Evolutionary conservation across 139 green algal species (phyloP), one percentile per base, ranked within the genome.

Genomic region (Coelastrella sp.): DNA sequence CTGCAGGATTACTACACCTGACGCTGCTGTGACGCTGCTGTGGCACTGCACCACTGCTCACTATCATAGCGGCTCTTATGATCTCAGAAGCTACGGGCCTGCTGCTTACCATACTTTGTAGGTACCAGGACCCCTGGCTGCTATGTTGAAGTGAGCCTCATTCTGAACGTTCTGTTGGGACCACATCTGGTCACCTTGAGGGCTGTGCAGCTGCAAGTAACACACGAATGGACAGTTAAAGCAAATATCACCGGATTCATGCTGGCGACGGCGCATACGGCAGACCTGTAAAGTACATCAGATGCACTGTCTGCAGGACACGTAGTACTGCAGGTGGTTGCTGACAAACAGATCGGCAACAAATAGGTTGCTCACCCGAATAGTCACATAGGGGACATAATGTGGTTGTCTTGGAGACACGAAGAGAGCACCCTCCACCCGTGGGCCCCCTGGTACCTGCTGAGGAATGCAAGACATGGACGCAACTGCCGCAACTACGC

Each of bases 111-210:
- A 95, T 73, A 94, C 84, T 89, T 93, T 92, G 85, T 95, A 95
- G 7, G 61, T 90, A n/a, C 93, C 93, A 7, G 93, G 92, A 11
- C 93, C 93, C 8, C 84, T 89, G 0, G 93, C 93, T 25, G 90
- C 89, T 49, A 95, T 86, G 59, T 95, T 95, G 84, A 95, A 94
- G 88, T 95, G 93, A 0, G 93, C 83, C 60, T 95, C 93, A 5
- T 81, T 82, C 73, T 94, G 92, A 20, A 95, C 84, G 35, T 95
- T 92, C 79, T 82, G 24, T 84, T 93, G 86, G 59, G 93, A 88
- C 93, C 93, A 95, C 57, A 95, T 86, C 91, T 93, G 92, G 10
- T 93, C 91, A 20, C 91, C 91, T 4, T 81, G 79, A 1, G 92
- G 91, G 58, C 84, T 90, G n/a, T 92, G 86, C 56, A 95, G 65